Conservation (phyloP, 768 basidiomycete species). For the Trametes punicea region DNA sequence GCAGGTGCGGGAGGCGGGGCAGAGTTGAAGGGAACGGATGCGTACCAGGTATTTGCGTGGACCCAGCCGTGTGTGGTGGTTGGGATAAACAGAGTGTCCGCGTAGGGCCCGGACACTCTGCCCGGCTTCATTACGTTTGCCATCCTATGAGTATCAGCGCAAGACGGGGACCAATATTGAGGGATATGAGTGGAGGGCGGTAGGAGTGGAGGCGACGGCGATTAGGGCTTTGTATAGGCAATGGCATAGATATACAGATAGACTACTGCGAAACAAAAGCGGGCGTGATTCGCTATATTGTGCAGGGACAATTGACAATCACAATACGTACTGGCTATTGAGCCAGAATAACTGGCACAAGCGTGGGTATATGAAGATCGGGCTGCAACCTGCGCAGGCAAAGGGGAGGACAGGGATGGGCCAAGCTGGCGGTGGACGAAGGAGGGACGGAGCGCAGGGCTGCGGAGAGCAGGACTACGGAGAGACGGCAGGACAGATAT, state of each 20-base stretch:
- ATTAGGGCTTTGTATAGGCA: constrained; percentile 14
- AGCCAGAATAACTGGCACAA: constrained; percentile 8
- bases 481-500: neutral
- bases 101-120: neutral
- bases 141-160: neutral
- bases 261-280: neutral
- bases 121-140: constrained; percentile 16
- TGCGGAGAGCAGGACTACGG: neutral
- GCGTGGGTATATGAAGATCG: neutral
- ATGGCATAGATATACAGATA: constrained; percentile 24
- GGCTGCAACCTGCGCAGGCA: constrained; percentile 17
- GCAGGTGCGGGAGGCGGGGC: constrained; percentile 56
- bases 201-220: constrained; percentile 1
- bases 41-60: constrained; percentile 15
- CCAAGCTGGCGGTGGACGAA: neutral
- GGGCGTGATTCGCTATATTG: neutral
- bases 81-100: neutral
- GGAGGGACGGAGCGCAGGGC: neutral
- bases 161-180: neutral
- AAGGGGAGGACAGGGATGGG: neutral
- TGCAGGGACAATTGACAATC: neutral
- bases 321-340: constrained; percentile 3
- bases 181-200: constrained; percentile 14
- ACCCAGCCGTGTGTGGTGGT: constrained; percentile 15
- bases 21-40: constrained; percentile 19